Evolutionary conservation across 2,329 filamentous ascomycete genomes (phyloP).

Genomic region (Chaetomium sp.): DNA sequence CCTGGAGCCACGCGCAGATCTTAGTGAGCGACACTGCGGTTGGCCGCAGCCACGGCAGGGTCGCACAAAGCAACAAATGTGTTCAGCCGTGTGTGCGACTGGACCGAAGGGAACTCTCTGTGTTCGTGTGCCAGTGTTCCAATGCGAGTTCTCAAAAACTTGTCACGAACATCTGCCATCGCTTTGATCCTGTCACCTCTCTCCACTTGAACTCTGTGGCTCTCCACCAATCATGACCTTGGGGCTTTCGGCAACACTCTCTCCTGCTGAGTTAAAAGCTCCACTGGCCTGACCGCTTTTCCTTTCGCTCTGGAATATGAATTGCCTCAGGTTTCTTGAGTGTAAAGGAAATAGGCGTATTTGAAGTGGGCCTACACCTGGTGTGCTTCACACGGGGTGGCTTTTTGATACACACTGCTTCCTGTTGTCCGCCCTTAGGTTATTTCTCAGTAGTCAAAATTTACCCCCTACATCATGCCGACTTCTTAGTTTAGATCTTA

Average conservation of each 20-base stretch:
- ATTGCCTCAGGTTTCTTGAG: not conserved
- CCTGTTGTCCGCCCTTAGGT: too few species aligned
- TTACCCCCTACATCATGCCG: too few species aligned
- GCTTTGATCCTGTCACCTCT: too few species aligned
- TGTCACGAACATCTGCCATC: not conserved
- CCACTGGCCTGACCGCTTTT: conserved; percentile 3
- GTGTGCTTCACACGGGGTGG: too few species aligned
- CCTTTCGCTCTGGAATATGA: not conserved
- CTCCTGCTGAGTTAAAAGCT: not conserved
- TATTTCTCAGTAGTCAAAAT: too few species aligned
- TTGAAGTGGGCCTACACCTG: too few species aligned
- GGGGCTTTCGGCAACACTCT: not conserved
- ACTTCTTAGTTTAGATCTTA: too few species aligned
- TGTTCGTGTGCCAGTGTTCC: not conserved
- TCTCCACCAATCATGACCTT: not conserved
- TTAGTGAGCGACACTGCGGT: conserved; percentile 14
- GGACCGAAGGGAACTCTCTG: too few species aligned
- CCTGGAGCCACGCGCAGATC: conserved; percentile 37
- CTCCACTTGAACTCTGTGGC: not conserved
- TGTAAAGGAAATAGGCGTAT: too few species aligned
- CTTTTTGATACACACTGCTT: too few species aligned
- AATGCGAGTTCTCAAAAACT: not conserved
- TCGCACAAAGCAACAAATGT: too few species aligned
- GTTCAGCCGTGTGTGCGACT: too few species aligned
- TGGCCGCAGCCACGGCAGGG: not conserved